Base-by-base conservation (phyloP, 1,284 basidiomycete species). In the Apiotrichum domesticum region DNA sequence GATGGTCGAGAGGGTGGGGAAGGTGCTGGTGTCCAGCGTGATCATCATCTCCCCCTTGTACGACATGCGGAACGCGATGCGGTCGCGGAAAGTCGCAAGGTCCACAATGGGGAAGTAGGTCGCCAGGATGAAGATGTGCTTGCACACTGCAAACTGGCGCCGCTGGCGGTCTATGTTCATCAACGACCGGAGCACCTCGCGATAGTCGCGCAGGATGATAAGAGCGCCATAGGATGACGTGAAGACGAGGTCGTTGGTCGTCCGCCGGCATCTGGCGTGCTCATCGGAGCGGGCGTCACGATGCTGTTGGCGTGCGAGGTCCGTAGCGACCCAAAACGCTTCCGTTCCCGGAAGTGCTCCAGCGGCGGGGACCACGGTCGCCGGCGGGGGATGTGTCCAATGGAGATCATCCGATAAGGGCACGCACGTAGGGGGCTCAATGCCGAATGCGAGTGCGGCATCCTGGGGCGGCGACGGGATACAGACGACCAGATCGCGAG, bases 161-260 rank as follows among this genome's bases (percentile, higher is more conserved):
- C 15, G 7, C 14, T 4, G 3, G 11, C 2, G 15, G 29, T 14
- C 15, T 11, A 42, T 11, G 2, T 13, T 4, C 11, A 29, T 35
- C 29, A 49, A 3, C 3, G 3, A 2, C 8, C 39, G 2, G 4
- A 73, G 50, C 0, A 66, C 58, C 3, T 44, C n/a, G 9, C 51
- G 32, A 47, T 73, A 73, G 45, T 68, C 51, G 6, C 65, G 52
- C 0, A 71, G 40, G 9, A 70, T 55, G 13, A 66, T 43, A 3
- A 71, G 15, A 2, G 55, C 45, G 6, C 66, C 67, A 3, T 51
- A 11, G 3, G 32, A 21, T 3, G 63, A 57, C 4, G 63, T 55
- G 41, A 61, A 65, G 21, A 70, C 58, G 3, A 73, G 54, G 45
- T 71, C 66, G 2, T 10, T 48, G 4, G 54, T 42, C 10, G 66